These are phyloP conservation scores for Strobilomyces dryophilus DNA, from an alignment of 768 basidiomycete genomes.

Conservation along the genomic window DNA sequence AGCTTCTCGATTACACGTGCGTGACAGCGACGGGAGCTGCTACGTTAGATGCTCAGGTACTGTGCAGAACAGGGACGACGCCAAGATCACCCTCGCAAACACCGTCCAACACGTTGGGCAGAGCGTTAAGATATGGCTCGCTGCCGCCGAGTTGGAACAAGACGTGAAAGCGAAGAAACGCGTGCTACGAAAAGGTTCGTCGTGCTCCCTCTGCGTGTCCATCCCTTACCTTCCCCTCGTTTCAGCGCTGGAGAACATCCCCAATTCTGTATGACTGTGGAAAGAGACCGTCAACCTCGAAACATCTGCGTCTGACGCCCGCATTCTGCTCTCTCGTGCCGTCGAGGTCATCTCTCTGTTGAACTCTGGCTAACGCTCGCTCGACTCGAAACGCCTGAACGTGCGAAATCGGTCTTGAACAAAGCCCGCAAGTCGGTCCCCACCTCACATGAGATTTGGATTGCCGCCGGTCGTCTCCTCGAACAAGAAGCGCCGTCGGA, in stretches of 20 bases:
- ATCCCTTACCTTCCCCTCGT: background rate
- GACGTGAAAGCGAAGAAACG: slow-evolving; percentile 85
- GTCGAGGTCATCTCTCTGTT: too few relatives aligned
- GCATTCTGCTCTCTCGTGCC: slow-evolving; percentile 42
- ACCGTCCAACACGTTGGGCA: slow-evolving; percentile 93
- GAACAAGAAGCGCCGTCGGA: too few relatives aligned
- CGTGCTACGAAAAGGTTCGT: slow-evolving; percentile 84
- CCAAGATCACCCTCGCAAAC: slow-evolving; percentile 89
- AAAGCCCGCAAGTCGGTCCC: slow-evolving; percentile 84
- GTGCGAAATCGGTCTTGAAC: slow-evolving; percentile 90
- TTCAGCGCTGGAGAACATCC: slow-evolving; percentile 79
- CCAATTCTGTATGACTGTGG: slow-evolving; percentile 56
- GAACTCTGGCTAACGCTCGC: slow-evolving; percentile 93
- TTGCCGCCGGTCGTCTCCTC: too few relatives aligned
- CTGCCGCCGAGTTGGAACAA: slow-evolving; percentile 85
- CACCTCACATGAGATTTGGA: too few relatives aligned
- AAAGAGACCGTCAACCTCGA: slow-evolving; percentile 97
- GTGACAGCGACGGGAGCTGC: slow-evolving; percentile 16
- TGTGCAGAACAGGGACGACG: slow-evolving; percentile 79
- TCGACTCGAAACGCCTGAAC: slow-evolving; percentile 87
- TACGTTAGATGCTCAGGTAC: background rate
- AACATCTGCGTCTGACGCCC: slow-evolving; percentile 80
- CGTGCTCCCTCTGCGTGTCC: too few relatives aligned
- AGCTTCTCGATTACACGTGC: slow-evolving; percentile 56
- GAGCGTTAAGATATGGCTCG: slow-evolving; percentile 95